These are phyloP conservation scores for Trametes punicea DNA, from an alignment of 768 basidiomycete genomes.

Conservation along the genomic window DNA sequence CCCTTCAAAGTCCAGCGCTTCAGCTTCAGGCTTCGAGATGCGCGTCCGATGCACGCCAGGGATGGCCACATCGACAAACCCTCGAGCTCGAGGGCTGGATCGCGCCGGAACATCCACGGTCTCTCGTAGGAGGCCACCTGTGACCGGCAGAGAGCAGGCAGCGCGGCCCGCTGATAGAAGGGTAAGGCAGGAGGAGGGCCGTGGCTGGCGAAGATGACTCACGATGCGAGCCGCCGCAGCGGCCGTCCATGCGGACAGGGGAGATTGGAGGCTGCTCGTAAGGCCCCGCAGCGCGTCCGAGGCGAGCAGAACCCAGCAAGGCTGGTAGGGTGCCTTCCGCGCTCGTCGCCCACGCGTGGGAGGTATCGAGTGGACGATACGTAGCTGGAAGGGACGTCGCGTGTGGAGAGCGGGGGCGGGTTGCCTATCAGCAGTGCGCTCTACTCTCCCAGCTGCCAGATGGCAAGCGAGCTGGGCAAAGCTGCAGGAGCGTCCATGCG, in stretches of 20 bases:
- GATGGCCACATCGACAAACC: too few species aligned
- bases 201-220: background rate
- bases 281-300: slow-evolving; percentile 14
- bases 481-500: background rate
- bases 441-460: background rate
- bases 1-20: too few species aligned
- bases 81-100: too few species aligned
- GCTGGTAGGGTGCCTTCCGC: background rate
- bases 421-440: background rate
- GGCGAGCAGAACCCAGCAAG: slow-evolving; percentile 2
- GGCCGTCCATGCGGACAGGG: background rate
- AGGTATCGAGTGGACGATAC: background rate
- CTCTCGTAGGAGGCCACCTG: too few species aligned
- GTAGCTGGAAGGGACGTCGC: background rate
- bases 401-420: slow-evolving; percentile 1
- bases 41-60: too few species aligned
- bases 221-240: background rate
- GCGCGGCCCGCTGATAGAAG: too few species aligned
- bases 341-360: background rate
- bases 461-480: background rate
- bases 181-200: too few species aligned
- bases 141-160: too few species aligned
- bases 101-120: too few species aligned
- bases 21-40: too few species aligned
- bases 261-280: background rate